Conservation (phyloP, 805 yeast genomes). For the Candida ponderosae region DNA sequence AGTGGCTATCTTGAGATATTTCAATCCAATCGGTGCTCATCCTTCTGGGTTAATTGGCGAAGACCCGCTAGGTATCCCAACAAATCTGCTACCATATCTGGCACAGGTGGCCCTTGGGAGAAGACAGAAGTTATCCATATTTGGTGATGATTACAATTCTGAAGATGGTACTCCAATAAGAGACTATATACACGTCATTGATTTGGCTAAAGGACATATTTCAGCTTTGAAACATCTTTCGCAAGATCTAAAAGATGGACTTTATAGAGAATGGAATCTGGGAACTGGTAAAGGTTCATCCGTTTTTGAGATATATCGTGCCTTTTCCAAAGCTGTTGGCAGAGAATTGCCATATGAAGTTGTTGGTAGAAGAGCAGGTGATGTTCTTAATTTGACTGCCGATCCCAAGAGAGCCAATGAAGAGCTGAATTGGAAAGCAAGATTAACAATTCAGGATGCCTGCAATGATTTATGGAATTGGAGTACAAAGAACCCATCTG, state of each 20-base stretch:
- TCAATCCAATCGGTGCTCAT: conserved; percentile 84
- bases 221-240: conserved; percentile 56
- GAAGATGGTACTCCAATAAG: conserved; percentile 78
- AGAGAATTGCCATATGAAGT: conserved; percentile 55
- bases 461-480: conserved; percentile 74
- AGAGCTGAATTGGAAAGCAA: conserved; percentile 61
- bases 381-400: conserved; percentile 70
- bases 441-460: conserved; percentile 49
- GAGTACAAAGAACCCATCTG: conserved; percentile 58
- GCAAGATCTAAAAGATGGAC: conserved; percentile 30
- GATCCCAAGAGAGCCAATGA: conserved; percentile 55
- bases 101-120: conserved; percentile 75
- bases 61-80: conserved; percentile 72
- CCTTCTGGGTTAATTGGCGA: conserved; percentile 77
- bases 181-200: conserved; percentile 77
- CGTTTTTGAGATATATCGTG: neutral
- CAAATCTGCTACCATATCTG: conserved; percentile 65
- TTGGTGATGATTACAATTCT: conserved; percentile 64
- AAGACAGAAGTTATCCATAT: conserved; percentile 56
- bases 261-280: conserved; percentile 72
- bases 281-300: conserved; percentile 27
- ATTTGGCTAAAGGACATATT: conserved; percentile 70
- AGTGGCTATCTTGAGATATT: conserved; percentile 63
- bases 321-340: conserved; percentile 50
- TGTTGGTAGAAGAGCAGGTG: conserved; percentile 66